Evolutionary conservation across 768 basidiomycete species (phyloP).

Genomic region (Lactarius sp.): DNA sequence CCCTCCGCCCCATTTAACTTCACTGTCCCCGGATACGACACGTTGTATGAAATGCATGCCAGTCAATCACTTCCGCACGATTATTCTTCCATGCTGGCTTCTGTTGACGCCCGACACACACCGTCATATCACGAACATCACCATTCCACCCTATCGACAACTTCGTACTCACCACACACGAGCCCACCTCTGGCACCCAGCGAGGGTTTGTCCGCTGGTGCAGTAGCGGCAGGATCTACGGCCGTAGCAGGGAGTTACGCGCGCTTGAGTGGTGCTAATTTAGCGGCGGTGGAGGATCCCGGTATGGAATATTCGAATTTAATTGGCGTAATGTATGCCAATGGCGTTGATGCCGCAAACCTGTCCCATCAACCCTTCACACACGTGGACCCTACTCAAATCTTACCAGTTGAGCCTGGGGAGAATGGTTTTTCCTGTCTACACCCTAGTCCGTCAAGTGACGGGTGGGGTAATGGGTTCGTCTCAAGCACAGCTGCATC

Average conservation of each 20-base stretch:
- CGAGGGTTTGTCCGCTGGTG: constrained; percentile 60
- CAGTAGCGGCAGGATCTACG: constrained; percentile 59
- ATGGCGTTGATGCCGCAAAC: constrained; percentile 40
- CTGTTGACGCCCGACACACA: constrained; percentile 27
- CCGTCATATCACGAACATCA: constrained; percentile 27
- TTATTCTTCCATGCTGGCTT: constrained; percentile 28
- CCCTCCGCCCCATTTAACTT: constrained; percentile 70
- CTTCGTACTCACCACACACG: constrained; percentile 37
- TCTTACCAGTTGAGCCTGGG: constrained; percentile 46
- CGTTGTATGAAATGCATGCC: constrained; percentile 46
- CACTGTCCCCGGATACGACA: constrained; percentile 56
- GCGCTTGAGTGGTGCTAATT: constrained; percentile 52
- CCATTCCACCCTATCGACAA: constrained; percentile 28
- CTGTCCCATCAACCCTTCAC: constrained; percentile 50
- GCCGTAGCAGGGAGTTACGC: constrained; percentile 71
- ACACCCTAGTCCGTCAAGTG: constrained; percentile 77
- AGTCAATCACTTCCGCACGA: constrained; percentile 31
- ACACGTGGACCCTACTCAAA: constrained; percentile 91
- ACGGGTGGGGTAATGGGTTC: constrained; percentile 64
- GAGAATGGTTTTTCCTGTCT: constrained; percentile 45
- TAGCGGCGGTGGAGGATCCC: constrained; percentile 50
- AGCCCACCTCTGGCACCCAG: constrained; percentile 31
- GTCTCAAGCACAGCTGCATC: constrained; percentile 65
- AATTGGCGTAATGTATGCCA: constrained; percentile 60
- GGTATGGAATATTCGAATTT: constrained; percentile 59